Percentiles rank a stretch among this genome's conserved stretches.
These are phyloP conservation scores for Isatis tinctoria DNA, from an alignment of 345 rosid species.

Conservation along the genomic window DNA sequence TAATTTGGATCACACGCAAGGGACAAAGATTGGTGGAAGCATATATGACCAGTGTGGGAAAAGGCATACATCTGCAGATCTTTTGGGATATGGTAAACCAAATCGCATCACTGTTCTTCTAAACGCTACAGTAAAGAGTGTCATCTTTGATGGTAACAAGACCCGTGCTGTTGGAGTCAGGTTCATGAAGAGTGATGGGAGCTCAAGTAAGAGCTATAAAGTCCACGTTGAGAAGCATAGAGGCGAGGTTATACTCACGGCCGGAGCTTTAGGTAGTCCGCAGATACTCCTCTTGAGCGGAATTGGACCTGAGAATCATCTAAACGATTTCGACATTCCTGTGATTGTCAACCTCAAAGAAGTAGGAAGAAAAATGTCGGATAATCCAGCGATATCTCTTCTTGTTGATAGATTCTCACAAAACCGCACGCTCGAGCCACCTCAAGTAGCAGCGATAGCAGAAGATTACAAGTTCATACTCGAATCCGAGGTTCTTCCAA, in stretches of 20 bases:
- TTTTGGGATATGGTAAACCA: conserved; percentile 49
- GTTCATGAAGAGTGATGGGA: conserved; percentile 54
- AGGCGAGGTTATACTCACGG: conserved; percentile 69
- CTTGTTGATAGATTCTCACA: conserved; percentile 40
- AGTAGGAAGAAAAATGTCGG: conserved; percentile 58
- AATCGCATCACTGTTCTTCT: conserved; percentile 48
- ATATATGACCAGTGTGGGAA: conserved; percentile 52
- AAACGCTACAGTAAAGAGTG: conserved; percentile 53
- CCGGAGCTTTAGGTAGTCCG: conserved; percentile 77
- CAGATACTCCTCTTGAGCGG: conserved; percentile 67
- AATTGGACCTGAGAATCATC: conserved; percentile 54
- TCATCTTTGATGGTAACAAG: conserved; percentile 42
- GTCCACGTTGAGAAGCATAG: conserved; percentile 45
- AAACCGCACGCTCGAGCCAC: conserved; percentile 53
- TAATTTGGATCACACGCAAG: conserved; percentile 59
- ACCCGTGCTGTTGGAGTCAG: conserved; percentile 47
- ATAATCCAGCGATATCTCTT: conserved; percentile 52
- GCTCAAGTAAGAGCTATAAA: conserved; percentile 38
- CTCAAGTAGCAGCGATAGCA: conserved; percentile 63
- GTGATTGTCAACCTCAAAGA: conserved; percentile 32
- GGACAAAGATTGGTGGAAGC: conserved; percentile 76
- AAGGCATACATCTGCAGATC: conserved; percentile 74
- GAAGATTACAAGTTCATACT: conserved; percentile 49
- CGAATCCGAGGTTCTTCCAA: conserved; percentile 49
- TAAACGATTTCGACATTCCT: conserved; percentile 45